A percentile compares a stretch with the other conserved stretches of the same genome.
Conservation (phyloP, 768 basidiomycete genomes). For the Mycena floridula region DNA sequence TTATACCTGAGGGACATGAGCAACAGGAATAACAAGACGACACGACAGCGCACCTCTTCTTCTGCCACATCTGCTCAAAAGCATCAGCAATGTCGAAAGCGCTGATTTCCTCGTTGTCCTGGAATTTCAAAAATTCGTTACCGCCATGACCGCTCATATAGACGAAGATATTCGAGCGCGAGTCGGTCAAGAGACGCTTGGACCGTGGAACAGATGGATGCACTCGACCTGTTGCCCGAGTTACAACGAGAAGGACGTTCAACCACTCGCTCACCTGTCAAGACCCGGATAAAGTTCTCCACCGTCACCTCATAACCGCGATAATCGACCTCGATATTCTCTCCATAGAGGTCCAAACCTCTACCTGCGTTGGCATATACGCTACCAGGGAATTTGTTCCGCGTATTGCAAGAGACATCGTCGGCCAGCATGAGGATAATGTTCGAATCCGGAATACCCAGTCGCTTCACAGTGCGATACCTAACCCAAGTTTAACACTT, state of each 20-base stretch:
- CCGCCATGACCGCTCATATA: slow-evolving; percentile 99
- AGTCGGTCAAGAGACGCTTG: slow-evolving; percentile 88
- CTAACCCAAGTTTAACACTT: slow-evolving; percentile 28
- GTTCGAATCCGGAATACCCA: slow-evolving; percentile 97
- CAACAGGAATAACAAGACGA: neutral
- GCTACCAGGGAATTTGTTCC: slow-evolving; percentile 87
- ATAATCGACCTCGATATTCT: slow-evolving; percentile 97
- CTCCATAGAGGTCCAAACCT: slow-evolving; percentile 86
- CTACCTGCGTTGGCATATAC: slow-evolving; percentile 88
- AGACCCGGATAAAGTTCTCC: slow-evolving; percentile 87
- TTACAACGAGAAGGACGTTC: neutral
- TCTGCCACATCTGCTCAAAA: slow-evolving; percentile 98
- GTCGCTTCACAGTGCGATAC: slow-evolving; percentile 97
- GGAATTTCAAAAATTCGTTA: slow-evolving; percentile 97
- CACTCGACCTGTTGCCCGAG: slow-evolving; percentile 57
- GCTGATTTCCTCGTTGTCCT: slow-evolving; percentile 97
- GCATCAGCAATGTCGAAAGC: slow-evolving; percentile 98
- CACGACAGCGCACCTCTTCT: slow-evolving; percentile 81
- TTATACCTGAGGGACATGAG: slow-evolving; percentile 57
- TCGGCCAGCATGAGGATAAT: slow-evolving; percentile 99
- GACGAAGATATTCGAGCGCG: slow-evolving; percentile 88
- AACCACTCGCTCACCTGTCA: slow-evolving; percentile 63
- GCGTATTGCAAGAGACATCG: slow-evolving; percentile 88
- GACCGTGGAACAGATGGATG: slow-evolving; percentile 82
- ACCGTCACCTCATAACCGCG: slow-evolving; percentile 97